A percentile compares a stretch with the other conserved stretches of the same genome.
Evolutionary conservation across 148 eudicot species (phyloP).

Genomic region (Vaccinium macrocarpon): DNA sequence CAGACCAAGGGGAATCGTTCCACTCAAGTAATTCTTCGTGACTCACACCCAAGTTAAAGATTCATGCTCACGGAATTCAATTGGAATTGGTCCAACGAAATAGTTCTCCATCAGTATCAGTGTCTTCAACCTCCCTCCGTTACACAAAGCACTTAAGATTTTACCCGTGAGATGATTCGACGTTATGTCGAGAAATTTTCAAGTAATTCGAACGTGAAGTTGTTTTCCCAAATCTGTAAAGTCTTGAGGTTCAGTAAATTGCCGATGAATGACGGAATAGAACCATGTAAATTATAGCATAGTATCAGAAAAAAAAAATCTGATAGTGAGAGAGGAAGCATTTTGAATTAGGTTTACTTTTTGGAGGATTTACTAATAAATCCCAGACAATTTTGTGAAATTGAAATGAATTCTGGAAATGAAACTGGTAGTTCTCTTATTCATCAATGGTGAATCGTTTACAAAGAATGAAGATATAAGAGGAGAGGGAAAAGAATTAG

Average conservation of each 20-base stretch:
- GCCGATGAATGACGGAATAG: conserved; percentile 42
- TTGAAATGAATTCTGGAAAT: too few relatives aligned
- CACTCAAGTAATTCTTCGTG: conserved; percentile 32
- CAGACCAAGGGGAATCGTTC: conserved; percentile 38
- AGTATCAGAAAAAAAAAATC: conserved; percentile 95
- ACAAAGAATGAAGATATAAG: too few relatives aligned
- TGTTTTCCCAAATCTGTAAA: conserved; percentile 43
- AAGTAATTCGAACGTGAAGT: conserved; percentile 41
- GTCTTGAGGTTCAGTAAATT: conserved; percentile 46
- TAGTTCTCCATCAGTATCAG: conserved; percentile 38
- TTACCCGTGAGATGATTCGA: conserved; percentile 42
- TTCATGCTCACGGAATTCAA: conserved; percentile 36
- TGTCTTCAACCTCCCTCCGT: conserved; percentile 28
- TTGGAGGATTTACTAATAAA: conserved; percentile 98
- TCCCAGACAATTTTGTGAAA: too few relatives aligned
- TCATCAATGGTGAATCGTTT: too few relatives aligned
- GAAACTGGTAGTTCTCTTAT: too few relatives aligned
- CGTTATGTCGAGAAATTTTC: conserved; percentile 35
- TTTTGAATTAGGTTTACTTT: conserved; percentile 88
- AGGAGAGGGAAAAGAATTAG: too few relatives aligned
- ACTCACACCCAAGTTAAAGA: conserved; percentile 36
- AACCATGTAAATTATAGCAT: conserved; percentile 67
- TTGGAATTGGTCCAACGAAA: conserved; percentile 34
- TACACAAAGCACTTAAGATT: conserved; percentile 34
- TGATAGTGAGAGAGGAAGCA: conserved; percentile 98